Percentiles rank a stretch among this genome's conserved stretches.
These are phyloP conservation scores for Cladophialophora chaetospira DNA, from an alignment of 2,329 filamentous ascomycete species.

Conservation along the genomic window DNA sequence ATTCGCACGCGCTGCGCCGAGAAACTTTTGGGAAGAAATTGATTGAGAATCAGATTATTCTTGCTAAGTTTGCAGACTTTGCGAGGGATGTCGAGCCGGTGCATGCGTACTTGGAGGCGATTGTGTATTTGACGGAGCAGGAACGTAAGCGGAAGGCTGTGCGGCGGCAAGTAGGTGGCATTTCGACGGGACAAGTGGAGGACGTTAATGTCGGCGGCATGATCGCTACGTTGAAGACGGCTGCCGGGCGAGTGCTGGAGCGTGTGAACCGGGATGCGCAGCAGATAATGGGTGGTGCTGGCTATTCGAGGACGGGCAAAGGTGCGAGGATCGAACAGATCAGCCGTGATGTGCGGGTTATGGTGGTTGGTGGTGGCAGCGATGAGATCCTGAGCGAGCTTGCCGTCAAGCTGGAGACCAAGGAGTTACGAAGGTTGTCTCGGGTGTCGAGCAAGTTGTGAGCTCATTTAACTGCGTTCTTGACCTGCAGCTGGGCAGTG, in stretches of 20 bases:
- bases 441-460: constrained; percentile 31
- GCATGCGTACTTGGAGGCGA: constrained; percentile 52
- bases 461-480: background rate
- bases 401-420: constrained; percentile 68
- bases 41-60: constrained; percentile 59
- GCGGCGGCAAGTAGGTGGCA: background rate
- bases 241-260: constrained; percentile 55
- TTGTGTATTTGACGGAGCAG: constrained; percentile 28
- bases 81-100: constrained; percentile 58
- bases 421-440: constrained; percentile 54
- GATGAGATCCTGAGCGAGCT: constrained; percentile 74
- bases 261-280: constrained; percentile 58
- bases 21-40: constrained; percentile 61
- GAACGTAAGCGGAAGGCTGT: constrained; percentile 1
- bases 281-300: constrained; percentile 67
- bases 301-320: constrained; percentile 68
- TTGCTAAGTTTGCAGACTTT: constrained; percentile 57
- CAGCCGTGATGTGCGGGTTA: constrained; percentile 63
- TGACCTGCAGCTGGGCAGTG: no score
- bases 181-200: background rate
- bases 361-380: constrained; percentile 66
- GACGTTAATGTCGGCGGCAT: constrained; percentile 60
- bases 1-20: constrained; percentile 54
- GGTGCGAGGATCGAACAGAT: constrained; percentile 70
- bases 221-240: constrained; percentile 70